These are phyloP conservation scores for Prunus fruticosa DNA, from an alignment of 306 rosid genomes.

Conservation along the genomic window DNA sequence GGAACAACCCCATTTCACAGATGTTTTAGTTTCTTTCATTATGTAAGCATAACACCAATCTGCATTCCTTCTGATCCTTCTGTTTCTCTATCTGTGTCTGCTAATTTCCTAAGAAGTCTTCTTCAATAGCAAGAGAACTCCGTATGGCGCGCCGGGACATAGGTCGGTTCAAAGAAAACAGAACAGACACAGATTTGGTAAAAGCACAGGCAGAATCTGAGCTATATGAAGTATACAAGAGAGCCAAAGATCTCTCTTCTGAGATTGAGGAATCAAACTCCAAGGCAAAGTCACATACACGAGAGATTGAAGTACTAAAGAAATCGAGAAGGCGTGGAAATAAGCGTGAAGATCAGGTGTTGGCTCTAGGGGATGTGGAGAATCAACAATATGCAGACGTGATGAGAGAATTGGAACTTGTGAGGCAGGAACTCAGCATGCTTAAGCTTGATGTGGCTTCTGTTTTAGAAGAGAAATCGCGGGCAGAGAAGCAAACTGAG, in stretches of 20 bases:
- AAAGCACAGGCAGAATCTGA: slow-evolving; percentile 59
- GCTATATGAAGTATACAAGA: slow-evolving; percentile 46
- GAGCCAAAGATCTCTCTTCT: slow-evolving; percentile 41
- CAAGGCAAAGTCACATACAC: slow-evolving; percentile 24
- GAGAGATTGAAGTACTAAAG: slow-evolving; percentile 42
- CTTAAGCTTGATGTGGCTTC: slow-evolving; percentile 77
- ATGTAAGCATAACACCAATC: neutral
- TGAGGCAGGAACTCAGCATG: slow-evolving; percentile 61
- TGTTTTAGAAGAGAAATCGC: slow-evolving; percentile 50
- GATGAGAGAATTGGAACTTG: slow-evolving; percentile 61
- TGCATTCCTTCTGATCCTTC: neutral
- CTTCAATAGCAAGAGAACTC: slow-evolving; percentile 61
- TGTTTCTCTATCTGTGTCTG: neutral
- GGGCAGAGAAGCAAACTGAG: slow-evolving; percentile 47
- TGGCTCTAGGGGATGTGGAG: slow-evolving; percentile 27
- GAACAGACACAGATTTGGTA: slow-evolving; percentile 44
- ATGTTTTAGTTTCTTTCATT: slow-evolving; percentile 3
- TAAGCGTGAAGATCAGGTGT: slow-evolving; percentile 14
- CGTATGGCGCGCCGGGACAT: slow-evolving; percentile 54
- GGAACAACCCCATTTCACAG: slow-evolving; percentile 1
- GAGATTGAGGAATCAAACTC: slow-evolving; percentile 46
- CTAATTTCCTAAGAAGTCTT: slow-evolving; percentile 27
- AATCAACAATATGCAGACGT: slow-evolving; percentile 42
- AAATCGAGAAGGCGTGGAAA: slow-evolving; percentile 26
- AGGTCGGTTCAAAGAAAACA: slow-evolving; percentile 46